A percentile compares a stretch with the other conserved stretches of the same genome.
Evolutionary conservation across 139 green algal genomes (phyloP).

Genomic region (Pycnococcus provasolii): DNA sequence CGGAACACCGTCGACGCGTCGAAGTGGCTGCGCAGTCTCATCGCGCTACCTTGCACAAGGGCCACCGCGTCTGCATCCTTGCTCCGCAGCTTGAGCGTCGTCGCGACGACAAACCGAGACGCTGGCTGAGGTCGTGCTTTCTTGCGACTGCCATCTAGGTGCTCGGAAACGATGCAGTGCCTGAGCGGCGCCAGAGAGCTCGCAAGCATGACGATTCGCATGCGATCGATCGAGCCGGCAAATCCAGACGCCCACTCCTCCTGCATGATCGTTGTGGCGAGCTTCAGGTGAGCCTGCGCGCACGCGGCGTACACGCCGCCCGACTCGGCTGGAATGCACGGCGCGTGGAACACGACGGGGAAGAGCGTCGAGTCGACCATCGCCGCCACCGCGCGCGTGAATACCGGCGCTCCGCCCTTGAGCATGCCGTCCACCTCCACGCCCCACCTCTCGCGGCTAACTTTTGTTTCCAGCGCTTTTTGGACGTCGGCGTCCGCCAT

Average conservation of each 20-base stretch:
- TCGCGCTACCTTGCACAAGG: constrained; percentile 2
- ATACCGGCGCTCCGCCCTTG: constrained; percentile 12
- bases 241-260: background rate
- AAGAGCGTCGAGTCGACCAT: constrained; percentile 8
- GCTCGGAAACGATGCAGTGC: constrained; percentile 6
- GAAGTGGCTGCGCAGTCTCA: background rate
- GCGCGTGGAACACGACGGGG: background rate
- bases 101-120: background rate
- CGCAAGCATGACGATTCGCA: constrained; percentile 5
- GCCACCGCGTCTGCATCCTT: constrained; percentile 27
- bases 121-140: constrained; percentile 16
- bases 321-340: background rate
- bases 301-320: background rate
- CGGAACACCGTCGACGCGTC: constrained; percentile 21
- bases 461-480: constrained; percentile 27
- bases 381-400: constrained; percentile 9
- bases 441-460: constrained; percentile 36
- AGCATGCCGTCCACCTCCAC: constrained; percentile 35
- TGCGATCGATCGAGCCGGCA: background rate
- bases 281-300: background rate
- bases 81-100: constrained; percentile 20
- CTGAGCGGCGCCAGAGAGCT: background rate
- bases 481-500: constrained; percentile 57
- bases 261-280: background rate
- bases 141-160: background rate